These are phyloP conservation scores for Golubevia sp. DNA, from an alignment of 1,284 basidiomycete species.

Conservation along the genomic window DNA sequence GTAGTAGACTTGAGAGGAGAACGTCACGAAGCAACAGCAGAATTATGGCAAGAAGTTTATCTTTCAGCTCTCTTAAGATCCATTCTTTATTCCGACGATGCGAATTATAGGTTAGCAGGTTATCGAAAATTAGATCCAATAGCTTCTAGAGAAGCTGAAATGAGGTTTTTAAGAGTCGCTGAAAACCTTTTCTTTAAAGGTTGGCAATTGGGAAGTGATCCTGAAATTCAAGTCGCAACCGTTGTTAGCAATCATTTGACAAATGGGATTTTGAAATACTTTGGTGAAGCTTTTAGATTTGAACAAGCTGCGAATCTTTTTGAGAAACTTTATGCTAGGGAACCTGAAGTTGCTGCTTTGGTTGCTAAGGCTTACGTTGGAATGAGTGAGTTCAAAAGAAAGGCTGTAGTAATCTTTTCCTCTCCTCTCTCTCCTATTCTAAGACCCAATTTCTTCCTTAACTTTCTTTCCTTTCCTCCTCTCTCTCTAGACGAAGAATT, in stretches of 20 bases:
- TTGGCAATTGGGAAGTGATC: slow-evolving; percentile 59
- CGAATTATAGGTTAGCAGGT: slow-evolving; percentile 54
- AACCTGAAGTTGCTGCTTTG: slow-evolving; percentile 55
- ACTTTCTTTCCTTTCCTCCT: not conserved
- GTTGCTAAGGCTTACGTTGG: slow-evolving; percentile 57
- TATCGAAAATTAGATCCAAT: slow-evolving; percentile 59
- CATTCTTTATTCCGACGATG: slow-evolving; percentile 57
- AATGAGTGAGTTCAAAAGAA: slow-evolving; percentile 23
- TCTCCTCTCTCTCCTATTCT: not conserved
- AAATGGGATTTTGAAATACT: slow-evolving; percentile 58
- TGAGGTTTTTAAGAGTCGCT: slow-evolving; percentile 56
- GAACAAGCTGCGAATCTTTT: slow-evolving; percentile 61
- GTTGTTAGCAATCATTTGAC: slow-evolving; percentile 59
- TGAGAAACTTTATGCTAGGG: slow-evolving; percentile 58
- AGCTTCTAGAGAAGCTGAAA: slow-evolving; percentile 50
- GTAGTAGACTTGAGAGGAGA: slow-evolving; percentile 56
- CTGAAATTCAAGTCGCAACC: slow-evolving; percentile 60
- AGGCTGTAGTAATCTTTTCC: not conserved
- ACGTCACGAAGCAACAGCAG: slow-evolving; percentile 50
- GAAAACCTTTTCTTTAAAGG: slow-evolving; percentile 61
- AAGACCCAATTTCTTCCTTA: not conserved
- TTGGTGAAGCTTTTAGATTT: slow-evolving; percentile 51
- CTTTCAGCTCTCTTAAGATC: slow-evolving; percentile 54
- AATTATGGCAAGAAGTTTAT: slow-evolving; percentile 61
- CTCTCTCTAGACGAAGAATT: slow-evolving; percentile 32